Percentiles rank a stretch among this genome's conserved stretches.
Evolutionary conservation across 2,329 filamentous ascomycete species (phyloP).

Genomic region (Penicillium glabrum): DNA sequence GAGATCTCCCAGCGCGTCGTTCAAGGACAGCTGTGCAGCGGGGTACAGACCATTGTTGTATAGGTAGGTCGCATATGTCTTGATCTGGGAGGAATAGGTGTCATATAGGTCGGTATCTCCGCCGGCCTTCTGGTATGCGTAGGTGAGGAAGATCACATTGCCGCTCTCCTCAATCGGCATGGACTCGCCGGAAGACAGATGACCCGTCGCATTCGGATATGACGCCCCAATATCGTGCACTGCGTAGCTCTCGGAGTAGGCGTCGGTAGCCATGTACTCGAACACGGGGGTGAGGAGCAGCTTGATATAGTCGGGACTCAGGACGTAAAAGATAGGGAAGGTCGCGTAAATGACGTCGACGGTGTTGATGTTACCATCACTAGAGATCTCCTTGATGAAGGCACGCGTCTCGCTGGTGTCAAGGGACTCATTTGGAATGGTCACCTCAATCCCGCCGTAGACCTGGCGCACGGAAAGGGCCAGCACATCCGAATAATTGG

Average conservation of each 20-base stretch:
- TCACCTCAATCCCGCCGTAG: conserved; percentile 39
- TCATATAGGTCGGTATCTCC: conserved; percentile 33
- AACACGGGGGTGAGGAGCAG: conserved; percentile 43
- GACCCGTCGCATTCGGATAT: conserved; percentile 41
- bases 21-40: conserved; percentile 35
- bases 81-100: conserved; percentile 32
- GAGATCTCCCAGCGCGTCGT: conserved; percentile 38
- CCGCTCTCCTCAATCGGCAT: conserved; percentile 42
- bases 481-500: conserved; percentile 40
- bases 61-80: conserved; percentile 39
- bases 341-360: conserved; percentile 42
- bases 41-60: conserved; percentile 36
- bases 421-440: conserved; percentile 32
- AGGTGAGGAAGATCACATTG: conserved; percentile 37
- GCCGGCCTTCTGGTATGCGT: conserved; percentile 35
- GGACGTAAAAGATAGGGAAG: conserved; percentile 42
- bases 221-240: conserved; percentile 38
- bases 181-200: conserved; percentile 31
- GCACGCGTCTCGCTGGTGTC: conserved; percentile 27
- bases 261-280: conserved; percentile 35
- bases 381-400: conserved; percentile 44
- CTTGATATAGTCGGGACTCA: conserved; percentile 40
- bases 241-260: conserved; percentile 33
- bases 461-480: conserved; percentile 40
- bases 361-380: conserved; percentile 42